Evolutionary conservation across 306 rosid species (phyloP).

Genomic region (Fragaria vesca): DNA sequence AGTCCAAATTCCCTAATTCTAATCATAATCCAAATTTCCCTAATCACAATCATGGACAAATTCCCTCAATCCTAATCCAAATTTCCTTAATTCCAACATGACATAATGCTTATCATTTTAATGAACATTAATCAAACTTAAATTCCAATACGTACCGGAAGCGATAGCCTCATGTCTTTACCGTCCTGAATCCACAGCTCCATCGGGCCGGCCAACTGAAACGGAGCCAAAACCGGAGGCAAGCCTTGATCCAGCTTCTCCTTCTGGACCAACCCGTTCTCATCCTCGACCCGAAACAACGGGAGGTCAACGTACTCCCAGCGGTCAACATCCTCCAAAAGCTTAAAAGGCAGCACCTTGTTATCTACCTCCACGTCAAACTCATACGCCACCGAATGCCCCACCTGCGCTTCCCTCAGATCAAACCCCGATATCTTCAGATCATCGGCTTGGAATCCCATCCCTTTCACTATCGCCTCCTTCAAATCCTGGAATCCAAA

Average conservation of each 20-base stretch:
- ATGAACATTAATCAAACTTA: background rate
- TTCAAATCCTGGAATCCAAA: constrained; percentile 62
- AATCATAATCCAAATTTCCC: background rate
- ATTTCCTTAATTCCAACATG: too few relatives aligned
- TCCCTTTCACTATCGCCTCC: constrained; percentile 72
- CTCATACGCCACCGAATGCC: constrained; percentile 82
- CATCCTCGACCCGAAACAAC: constrained; percentile 55
- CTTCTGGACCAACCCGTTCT: constrained; percentile 46
- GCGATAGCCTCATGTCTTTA: constrained; percentile 69
- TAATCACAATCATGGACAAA: too few relatives aligned
- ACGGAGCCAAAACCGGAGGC: constrained; percentile 91
- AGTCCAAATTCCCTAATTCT: background rate
- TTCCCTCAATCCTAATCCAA: too few relatives aligned
- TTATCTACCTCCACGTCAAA: constrained; percentile 77
- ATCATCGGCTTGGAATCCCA: constrained; percentile 66
- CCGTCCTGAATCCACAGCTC: constrained; percentile 97
- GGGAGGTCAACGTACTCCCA: constrained; percentile 96
- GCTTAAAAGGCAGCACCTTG: constrained; percentile 73
- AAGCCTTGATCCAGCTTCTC: constrained; percentile 27
- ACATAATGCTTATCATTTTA: background rate
- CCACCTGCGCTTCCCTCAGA: constrained; percentile 72
- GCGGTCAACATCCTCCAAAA: constrained; percentile 68
- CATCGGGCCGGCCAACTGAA: constrained; percentile 95
- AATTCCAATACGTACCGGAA: constrained; percentile 59
- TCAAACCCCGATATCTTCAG: constrained; percentile 71